Base-by-base conservation (phyloP, 2,329 filamentous ascomycete species). In the Verticillium alfalfae region DNA sequence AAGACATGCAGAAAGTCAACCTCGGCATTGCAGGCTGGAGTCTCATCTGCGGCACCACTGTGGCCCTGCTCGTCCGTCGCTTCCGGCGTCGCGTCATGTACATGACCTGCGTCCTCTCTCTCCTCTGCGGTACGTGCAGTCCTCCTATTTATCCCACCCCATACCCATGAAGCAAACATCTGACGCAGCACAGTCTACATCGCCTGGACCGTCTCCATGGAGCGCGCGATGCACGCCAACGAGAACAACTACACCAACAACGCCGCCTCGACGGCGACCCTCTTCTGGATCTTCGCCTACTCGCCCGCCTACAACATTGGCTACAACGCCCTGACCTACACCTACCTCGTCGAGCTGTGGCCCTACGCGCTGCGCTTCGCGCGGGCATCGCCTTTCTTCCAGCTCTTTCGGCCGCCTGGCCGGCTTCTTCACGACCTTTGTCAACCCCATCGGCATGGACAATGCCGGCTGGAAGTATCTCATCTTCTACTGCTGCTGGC, bases 261-360 rank as follows among this genome's bases (percentile, higher is more conserved):
- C 63, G 69, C 65, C 15, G 74, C 77, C 9, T 74, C 70, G 37
- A 72, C 75, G 31, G 72, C 78, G 1, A 74, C 72, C 39, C 73
- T 88, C 37, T 79, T 86, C 69, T 86, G 84, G 71, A 84, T 82
- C 67, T 86, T 84, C 64, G 73, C 76, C 18, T 86, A 84, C 70
- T 78, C 78, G 8, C 81, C 82, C 1, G 76, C 73, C 63, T 87
- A 87, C 69, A 86, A 86, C 66, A 79, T 87, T 57, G 84, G 83
- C 16, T 85, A 86, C 71, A 87, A 87, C 66, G 82, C 84, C 31
- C 75, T 88, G 26, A 84, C 84, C 6, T 86, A 86, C 68, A 70
- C 82, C 3, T 87, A 84, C 71, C 78, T 87, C 2, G 75, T 87
- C 26, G 85, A 88, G 64, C 71, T 87, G 0, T 86, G 84, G 74